These are phyloP conservation scores for Parasarocladium wereldwijsianum DNA, from an alignment of 2,329 filamentous ascomycete genomes.

Conservation along the genomic window DNA sequence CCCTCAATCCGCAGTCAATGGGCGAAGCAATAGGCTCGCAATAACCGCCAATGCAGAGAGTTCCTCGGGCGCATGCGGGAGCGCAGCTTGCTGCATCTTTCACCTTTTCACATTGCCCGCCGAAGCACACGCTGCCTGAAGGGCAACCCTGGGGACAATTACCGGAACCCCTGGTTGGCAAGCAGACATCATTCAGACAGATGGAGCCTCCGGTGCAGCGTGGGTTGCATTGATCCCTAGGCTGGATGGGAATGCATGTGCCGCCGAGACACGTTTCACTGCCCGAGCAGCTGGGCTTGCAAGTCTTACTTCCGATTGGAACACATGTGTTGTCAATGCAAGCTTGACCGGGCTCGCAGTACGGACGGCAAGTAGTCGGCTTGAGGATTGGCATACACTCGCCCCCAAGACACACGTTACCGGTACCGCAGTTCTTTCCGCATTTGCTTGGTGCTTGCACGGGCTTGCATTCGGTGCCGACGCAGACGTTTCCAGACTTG, in stretches of 20 bases:
- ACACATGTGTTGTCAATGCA: background rate
- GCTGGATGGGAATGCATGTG: constrained; percentile 1
- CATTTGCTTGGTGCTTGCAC: constrained; percentile 2
- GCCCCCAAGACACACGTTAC: constrained; percentile 3
- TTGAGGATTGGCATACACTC: background rate
- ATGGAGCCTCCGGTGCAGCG: background rate
- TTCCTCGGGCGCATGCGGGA: constrained; percentile 1
- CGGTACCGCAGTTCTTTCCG: constrained; percentile 1
- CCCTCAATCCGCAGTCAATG: constrained; percentile 2
- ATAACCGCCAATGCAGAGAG: constrained; percentile 1
- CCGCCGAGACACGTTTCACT: constrained; percentile 1
- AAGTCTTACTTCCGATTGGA: constrained; percentile 1
- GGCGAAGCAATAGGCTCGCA: background rate
- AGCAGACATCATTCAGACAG: constrained; percentile 2
- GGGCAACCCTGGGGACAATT: constrained; percentile 1
- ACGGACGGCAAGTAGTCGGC: constrained; percentile 1
- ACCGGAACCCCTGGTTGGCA: constrained; percentile 1
- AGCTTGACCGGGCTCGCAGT: constrained; percentile 3
- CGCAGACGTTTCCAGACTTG: background rate
- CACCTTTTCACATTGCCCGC: background rate
- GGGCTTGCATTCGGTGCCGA: background rate
- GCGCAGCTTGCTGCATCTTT: background rate
- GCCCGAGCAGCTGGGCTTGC: background rate
- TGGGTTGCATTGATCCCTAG: constrained; percentile 2
- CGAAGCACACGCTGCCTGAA: background rate